Conservation (phyloP, 345 rosid species). For the Ceriops zippeliana region DNA sequence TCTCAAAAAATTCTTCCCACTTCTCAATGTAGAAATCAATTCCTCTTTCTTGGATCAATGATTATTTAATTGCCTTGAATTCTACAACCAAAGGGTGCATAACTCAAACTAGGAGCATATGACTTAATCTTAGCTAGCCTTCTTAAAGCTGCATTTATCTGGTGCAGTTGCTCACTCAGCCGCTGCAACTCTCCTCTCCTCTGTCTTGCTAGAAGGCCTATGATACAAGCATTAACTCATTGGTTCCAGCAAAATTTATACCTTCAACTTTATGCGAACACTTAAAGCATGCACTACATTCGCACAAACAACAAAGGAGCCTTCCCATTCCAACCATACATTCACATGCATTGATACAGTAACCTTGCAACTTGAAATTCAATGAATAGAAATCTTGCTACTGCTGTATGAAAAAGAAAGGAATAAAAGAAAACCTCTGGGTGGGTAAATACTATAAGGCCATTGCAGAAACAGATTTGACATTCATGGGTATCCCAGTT, state of each 20-base stretch:
- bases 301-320: neutral
- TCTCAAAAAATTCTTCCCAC: conserved; percentile 76
- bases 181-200: conserved; percentile 60
- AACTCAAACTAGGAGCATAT: conserved; percentile 84
- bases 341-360: no score
- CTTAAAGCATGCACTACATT: neutral
- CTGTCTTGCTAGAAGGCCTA: conserved; percentile 88
- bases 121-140: conserved; percentile 94
- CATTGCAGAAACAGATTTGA: no score
- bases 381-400: no score
- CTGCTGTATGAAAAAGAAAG: no score
- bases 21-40: conserved; percentile 58
- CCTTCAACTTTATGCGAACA: neutral
- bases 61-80: conserved; percentile 63
- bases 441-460: no score
- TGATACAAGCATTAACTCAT: conserved; percentile 14
- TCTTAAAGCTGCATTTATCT: conserved; percentile 84
- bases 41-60: conserved; percentile 75
- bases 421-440: no score
- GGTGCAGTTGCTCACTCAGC: conserved; percentile 80
- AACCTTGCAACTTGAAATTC: no score
- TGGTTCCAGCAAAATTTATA: neutral
- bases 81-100: conserved; percentile 74
- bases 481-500: no score
- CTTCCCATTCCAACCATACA: neutral